Percentiles rank a stretch among this genome's conserved stretches.
Evolutionary conservation across 495 filamentous ascomycete genomes (phyloP).

Genomic region (Glutinoglossum americanum): DNA sequence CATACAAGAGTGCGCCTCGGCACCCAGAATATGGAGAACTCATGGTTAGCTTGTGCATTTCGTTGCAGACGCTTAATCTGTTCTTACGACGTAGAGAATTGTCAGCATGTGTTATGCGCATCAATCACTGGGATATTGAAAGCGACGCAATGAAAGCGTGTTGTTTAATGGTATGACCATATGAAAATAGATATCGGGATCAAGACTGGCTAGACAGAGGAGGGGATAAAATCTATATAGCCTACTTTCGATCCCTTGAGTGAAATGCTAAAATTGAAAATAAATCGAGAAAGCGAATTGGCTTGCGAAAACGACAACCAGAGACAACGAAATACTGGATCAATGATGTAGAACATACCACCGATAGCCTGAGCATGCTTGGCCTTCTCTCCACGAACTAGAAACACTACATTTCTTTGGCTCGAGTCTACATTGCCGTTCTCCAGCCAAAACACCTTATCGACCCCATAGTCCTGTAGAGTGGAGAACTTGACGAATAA

Average conservation of each 20-base stretch:
- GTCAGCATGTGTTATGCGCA: constrained; percentile 27
- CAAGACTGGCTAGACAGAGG: constrained; percentile 41
- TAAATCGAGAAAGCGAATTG: background rate
- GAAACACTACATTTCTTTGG: constrained; percentile 88
- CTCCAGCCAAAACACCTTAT: constrained; percentile 86
- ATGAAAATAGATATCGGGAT: constrained; percentile 9
- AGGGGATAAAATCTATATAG: constrained; percentile 28
- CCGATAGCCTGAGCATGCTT: constrained; percentile 64
- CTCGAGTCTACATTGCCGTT: constrained; percentile 83
- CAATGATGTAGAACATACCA: constrained; percentile 48
- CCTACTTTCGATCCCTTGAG: constrained; percentile 36
- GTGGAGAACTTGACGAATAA: constrained; percentile 85
- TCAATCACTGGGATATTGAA: constrained; percentile 9
- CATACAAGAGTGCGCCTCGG: constrained; percentile 81
- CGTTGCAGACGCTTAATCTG: constrained; percentile 80
- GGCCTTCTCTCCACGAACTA: constrained; percentile 71
- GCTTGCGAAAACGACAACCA: constrained; percentile 2
- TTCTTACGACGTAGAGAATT: constrained; percentile 29
- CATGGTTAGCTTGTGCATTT: constrained; percentile 69
- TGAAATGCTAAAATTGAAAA: background rate
- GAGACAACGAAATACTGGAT: no score
- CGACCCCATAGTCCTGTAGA: constrained; percentile 83
- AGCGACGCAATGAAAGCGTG: constrained; percentile 16
- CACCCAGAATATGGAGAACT: constrained; percentile 85
- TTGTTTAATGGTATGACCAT: background rate